Evolutionary conservation across 2,329 filamentous ascomycete species (phyloP), one percentile per base, ranked within the genome.

Genomic region (Metarhizium rileyi): DNA sequence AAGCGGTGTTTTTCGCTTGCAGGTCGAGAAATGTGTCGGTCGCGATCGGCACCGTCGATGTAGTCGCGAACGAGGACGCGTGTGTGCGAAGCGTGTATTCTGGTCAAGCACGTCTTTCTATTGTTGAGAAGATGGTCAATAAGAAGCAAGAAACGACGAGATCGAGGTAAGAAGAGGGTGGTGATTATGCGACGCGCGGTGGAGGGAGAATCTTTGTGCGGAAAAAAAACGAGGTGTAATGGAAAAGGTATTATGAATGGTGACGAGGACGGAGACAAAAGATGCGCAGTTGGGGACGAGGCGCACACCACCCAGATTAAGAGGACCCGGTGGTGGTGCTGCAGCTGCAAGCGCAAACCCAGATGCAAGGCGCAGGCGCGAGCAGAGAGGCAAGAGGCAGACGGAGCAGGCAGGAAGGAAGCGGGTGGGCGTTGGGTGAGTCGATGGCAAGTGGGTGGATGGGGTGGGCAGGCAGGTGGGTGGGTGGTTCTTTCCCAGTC

Each of bases 321-420:
- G 42, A 44, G 28, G 38, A 25, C n/a, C 38, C 20, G n/a, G 38
- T 16, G 35, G 35, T 16, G 28, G 7, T 12, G 28, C 9, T 36
- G 38, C 47, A 52, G 28, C 49, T 49, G 48, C 49, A 51, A 33
- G 52, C 49, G 36, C 56, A 54, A 38, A 46, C 50, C 35, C 52
- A 52, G 46, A 41, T 46, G 44, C 50, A 54, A n/a, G 44, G 46
- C 52, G 57, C 53, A 51, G 49, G 47, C 48, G 36, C 53, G 54
- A 46, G 47, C 49, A n/a, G n/a, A 4, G 46, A 53, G 49, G 50
- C 44, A 49, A 28, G 41, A 49, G 42, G 42, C 25, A 49, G 30
- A 20, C 33, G 40, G 40, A 40, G 27, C 20, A 36, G 18, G 28
- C 40, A 48, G 47, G 38, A 33, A 44, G 30, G 27, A 38, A 42